Conservation (phyloP, 225 moss, liverwort and hornwort genomes). For the Antitrichia curtipendula region DNA sequence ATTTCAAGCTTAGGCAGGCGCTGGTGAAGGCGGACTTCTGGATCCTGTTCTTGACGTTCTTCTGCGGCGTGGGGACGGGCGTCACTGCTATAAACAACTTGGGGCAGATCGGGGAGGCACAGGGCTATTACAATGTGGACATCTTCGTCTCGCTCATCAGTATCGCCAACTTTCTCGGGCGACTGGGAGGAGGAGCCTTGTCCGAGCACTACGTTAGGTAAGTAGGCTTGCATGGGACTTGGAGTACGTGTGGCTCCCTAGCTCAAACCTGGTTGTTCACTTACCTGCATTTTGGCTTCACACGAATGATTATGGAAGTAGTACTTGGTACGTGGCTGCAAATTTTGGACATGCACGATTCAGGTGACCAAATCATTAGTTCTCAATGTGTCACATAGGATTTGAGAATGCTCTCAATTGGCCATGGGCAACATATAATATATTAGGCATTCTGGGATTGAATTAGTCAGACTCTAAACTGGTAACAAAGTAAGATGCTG, state of each 20-base stretch:
- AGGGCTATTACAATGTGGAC: constrained; percentile 64
- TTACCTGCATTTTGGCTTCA: background rate
- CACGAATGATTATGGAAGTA: background rate
- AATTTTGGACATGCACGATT: background rate
- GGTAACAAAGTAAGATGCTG: background rate
- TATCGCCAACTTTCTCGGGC: constrained; percentile 77
- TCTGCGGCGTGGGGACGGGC: constrained; percentile 79
- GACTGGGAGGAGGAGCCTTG: constrained; percentile 66
- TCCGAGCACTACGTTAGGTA: constrained; percentile 77
- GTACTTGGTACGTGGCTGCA: background rate
- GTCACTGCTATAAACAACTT: constrained; percentile 74
- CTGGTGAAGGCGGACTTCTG: constrained; percentile 92
- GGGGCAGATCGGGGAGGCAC: constrained; percentile 89
- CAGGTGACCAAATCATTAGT: background rate
- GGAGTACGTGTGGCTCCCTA: background rate
- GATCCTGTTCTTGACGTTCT: constrained; percentile 68
- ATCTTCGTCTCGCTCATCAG: constrained; percentile 79
- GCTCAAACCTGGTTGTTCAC: background rate
- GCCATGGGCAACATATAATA: background rate
- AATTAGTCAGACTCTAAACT: background rate
- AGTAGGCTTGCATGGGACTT: background rate
- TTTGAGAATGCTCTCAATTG: background rate
- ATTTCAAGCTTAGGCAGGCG: constrained; percentile 71
- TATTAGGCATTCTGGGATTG: background rate
- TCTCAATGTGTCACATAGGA: background rate